Base-by-base conservation (phyloP, 1,284 basidiomycete genomes). In the Paramarasmius palmivorus region DNA sequence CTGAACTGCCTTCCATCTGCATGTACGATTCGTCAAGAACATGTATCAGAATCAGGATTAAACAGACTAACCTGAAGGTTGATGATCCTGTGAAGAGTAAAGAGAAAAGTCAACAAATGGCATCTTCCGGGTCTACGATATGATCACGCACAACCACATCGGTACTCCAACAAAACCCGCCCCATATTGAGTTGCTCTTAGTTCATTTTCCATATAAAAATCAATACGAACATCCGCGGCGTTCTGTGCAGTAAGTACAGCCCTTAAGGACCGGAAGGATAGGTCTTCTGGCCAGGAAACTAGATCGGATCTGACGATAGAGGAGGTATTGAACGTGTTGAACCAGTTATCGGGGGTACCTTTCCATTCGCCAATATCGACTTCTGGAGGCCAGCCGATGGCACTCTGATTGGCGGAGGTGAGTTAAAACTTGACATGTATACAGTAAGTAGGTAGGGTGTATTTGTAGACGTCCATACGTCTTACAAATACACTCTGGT, bases 341-440 rank as follows among this genome's bases (percentile, higher is more conserved):
- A 64, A 77, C 73, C 74, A 76, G 56, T 71, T 74, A 47, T 76
- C 57, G 20, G 63, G 59, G 2, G 74, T 76, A 17, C 74, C 75
- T 65, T 76, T 76, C 74, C 74, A 76, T 65, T 77, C 74, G 14
- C 73, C 73, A 41, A 76, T 72, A 54, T 76, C 74, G 7, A 61
- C 56, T 60, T 76, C 74, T 3, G 74, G 74, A 17, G 73, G 74
- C 74, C 74, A 76, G 42, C 70, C 59, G 40, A 66, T 67, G n/a
- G 75, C 74, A 26, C 71, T 73, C 71, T 73, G 25, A 36, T 22
- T 22, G 29, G 12, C 15, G 20, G 29, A 19, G 14, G 6, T 14
- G 40, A 44, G 17, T 45, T 7, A 45, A 40, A n/a, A n/a, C n/a
- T n/a, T n/a, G n/a, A n/a, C n/a, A n/a, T n/a, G n/a, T n/a, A n/a